These are phyloP conservation scores for Rhizopogon parksii DNA, from an alignment of 1,284 basidiomycete species.

Conservation along the genomic window DNA sequence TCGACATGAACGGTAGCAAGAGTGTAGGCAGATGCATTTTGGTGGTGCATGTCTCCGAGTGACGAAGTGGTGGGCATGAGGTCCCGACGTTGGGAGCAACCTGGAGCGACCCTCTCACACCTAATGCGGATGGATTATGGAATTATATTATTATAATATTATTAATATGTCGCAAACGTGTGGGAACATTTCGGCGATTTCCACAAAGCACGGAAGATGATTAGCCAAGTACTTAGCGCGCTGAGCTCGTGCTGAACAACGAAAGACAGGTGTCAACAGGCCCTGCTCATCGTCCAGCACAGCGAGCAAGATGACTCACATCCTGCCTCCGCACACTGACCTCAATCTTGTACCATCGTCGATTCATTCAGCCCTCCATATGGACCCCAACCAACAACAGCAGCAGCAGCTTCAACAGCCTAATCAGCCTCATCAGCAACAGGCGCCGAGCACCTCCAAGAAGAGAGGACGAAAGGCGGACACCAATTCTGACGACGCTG, in stretches of 20 bases:
- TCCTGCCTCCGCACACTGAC: constrained; percentile 40
- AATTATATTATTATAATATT: constrained; percentile 3
- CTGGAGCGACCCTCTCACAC: too few species aligned
- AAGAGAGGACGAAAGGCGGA: constrained; percentile 54
- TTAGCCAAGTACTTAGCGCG: constrained; percentile 9
- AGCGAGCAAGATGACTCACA: constrained; percentile 35
- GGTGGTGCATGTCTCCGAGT: constrained; percentile 15
- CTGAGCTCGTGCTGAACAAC: constrained; percentile 15
- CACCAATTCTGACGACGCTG: constrained; percentile 43
- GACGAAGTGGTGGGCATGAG: constrained; percentile 6
- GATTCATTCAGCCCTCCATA: constrained; percentile 56
- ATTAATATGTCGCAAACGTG: constrained; percentile 3
- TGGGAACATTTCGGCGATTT: constrained; percentile 13
- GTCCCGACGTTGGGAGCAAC: background rate
- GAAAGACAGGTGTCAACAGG: constrained; percentile 7
- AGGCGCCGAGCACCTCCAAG: constrained; percentile 31
- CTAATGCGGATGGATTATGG: too few species aligned
- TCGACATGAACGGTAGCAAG: constrained; percentile 45
- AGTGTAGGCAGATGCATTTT: constrained; percentile 57
- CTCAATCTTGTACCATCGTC: constrained; percentile 36
- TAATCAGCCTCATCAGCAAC: constrained; percentile 23
- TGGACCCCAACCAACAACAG: constrained; percentile 53
- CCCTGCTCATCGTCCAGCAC: constrained; percentile 10
- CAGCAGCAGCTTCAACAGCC: constrained; percentile 29
- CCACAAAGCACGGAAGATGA: constrained; percentile 22